Percentiles rank a stretch among this genome's conserved stretches.
These are phyloP conservation scores for Colletotrichum zoysiae DNA, from an alignment of 2,329 filamentous ascomycete species.

Conservation along the genomic window DNA sequence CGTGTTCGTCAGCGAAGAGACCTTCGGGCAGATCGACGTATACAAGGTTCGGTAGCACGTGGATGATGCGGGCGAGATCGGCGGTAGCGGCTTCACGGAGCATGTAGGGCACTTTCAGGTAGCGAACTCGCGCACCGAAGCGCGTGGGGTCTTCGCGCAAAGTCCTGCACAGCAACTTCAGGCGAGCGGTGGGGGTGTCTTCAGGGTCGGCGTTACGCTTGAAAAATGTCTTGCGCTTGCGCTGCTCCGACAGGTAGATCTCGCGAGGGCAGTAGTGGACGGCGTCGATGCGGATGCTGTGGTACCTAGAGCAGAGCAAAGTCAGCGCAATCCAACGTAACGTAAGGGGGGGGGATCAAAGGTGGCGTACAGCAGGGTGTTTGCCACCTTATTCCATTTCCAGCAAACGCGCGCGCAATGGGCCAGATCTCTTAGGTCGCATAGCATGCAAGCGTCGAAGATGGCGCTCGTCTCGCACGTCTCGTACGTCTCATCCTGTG, in stretches of 20 bases:
- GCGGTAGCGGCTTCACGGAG: slow-evolving; percentile 87
- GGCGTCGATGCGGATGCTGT: slow-evolving; percentile 90
- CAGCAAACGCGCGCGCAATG: slow-evolving; percentile 81
- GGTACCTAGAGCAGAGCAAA: slow-evolving; percentile 70
- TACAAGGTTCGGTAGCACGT: slow-evolving; percentile 84
- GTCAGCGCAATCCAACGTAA: slow-evolving; percentile 34
- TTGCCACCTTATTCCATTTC: slow-evolving; percentile 72
- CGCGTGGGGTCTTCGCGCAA: slow-evolving; percentile 80
- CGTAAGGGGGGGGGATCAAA: background rate
- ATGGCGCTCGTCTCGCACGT: slow-evolving; percentile 84
- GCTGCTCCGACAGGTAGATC: slow-evolving; percentile 81
- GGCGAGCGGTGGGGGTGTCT: slow-evolving; percentile 80
- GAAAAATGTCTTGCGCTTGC: slow-evolving; percentile 80
- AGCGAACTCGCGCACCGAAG: slow-evolving; percentile 78
- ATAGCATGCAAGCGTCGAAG: slow-evolving; percentile 90
- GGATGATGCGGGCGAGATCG: slow-evolving; percentile 86
- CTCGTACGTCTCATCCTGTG: slow-evolving; percentile 81
- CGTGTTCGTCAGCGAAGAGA: slow-evolving; percentile 83
- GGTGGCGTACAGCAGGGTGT: slow-evolving; percentile 70
- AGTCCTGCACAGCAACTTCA: slow-evolving; percentile 84
- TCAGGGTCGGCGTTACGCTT: slow-evolving; percentile 83
- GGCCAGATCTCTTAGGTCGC: slow-evolving; percentile 89
- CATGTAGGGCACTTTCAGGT: slow-evolving; percentile 95
- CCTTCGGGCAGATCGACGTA: slow-evolving; percentile 94
- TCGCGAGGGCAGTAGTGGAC: slow-evolving; percentile 96